Base-by-base conservation (phyloP, 352 stramenopile species). In the Phytophthora citricola region DNA sequence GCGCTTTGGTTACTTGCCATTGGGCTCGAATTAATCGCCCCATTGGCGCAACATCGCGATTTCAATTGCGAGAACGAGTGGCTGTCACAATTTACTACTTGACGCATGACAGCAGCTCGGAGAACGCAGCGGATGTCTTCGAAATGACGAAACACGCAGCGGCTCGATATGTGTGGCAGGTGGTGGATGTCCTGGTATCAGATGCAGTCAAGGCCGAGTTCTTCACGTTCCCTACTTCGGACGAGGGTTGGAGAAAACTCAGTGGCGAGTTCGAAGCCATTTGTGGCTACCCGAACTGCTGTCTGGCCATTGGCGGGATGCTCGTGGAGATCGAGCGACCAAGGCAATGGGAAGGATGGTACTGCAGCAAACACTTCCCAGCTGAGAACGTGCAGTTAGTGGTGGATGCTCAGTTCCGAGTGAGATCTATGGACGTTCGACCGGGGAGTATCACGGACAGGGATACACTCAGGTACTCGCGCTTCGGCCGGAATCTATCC, bases 351-450 rank as follows among this genome's bases (percentile, higher is more conserved):
- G 56, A 67, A 52, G 63, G 63, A 2, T 71, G 63, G 63, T 67
- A 50, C 49, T 71, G 63, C 36, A 53, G 17, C 29, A 66, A 56
- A 49, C 52, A 61, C 27, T 71, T 63, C 31, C 56, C 63, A 4
- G 63, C 63, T 1, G 63, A 71, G 36, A 71, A 71, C 14, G 63
- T 71, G 3, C 63, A 71, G n/a, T 38, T 71, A 1, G 63, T 71
- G 43, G 63, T 71, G 48, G 63, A 71, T 17, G 48, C 63, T 3
- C 48, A 66, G n/a, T 71, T n/a, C 17, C 22, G 49, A 38, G 63
- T 71, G 5, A 43, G 63, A 20, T 66, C 63, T 3, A 67, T 71
- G 49, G 63, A 67, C 14, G 58, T 71, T 7, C 63, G 63, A 47
- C 63, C 63, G 1, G 63, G 63, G 49, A 48, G 56, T 1, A 58